Conservation (phyloP, 345 rosid genomes). For the Aethionema arabicum region DNA sequence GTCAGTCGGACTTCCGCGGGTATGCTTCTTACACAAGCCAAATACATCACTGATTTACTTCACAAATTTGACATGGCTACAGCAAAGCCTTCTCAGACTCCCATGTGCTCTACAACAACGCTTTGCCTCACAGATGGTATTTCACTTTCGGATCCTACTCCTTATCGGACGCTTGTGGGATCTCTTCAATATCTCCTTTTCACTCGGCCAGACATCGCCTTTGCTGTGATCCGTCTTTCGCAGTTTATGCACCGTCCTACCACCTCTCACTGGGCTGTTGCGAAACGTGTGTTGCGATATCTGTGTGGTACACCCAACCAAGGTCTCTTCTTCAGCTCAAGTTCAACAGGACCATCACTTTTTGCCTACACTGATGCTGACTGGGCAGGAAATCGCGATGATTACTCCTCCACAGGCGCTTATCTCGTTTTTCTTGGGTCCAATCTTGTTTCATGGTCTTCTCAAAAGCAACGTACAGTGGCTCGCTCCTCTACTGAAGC, state of each 20-base stretch:
- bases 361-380: background rate
- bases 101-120: background rate
- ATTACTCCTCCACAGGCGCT: background rate
- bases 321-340: background rate
- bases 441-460: background rate
- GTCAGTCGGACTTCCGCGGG: background rate
- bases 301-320: background rate
- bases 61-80: background rate
- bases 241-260: conserved; percentile 5
- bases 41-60: background rate
- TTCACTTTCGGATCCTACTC: background rate
- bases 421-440: background rate
- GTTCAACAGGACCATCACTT: rapidly evolving
- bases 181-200: background rate
- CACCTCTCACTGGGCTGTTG: background rate
- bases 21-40: background rate
- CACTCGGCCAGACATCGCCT: background rate
- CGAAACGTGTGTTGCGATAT: background rate
- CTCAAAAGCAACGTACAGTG: background rate
- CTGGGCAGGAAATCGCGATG: background rate
- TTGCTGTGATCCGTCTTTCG: background rate
- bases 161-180: background rate
- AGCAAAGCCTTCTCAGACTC: background rate
- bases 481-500: background rate
- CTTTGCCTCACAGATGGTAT: background rate